Base-by-base conservation (phyloP, 176 grass and related monocot species). In the Oryza australiensis region DNA sequence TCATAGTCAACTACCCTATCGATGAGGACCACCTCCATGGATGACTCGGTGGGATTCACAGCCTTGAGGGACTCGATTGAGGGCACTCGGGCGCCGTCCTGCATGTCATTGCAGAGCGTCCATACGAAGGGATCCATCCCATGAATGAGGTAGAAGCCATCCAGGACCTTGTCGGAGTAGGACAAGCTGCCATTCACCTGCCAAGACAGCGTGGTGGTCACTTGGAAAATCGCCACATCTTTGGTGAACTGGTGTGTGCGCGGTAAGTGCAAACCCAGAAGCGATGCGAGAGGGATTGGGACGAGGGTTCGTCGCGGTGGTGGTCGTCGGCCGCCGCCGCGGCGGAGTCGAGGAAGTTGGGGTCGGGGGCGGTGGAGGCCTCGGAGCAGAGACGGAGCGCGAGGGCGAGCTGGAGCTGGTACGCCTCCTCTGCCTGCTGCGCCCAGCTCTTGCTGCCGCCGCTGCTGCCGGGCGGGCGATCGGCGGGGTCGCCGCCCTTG, bases 391-490 rank as follows among this genome's bases (percentile, higher is more conserved):
- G 94, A 16, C 94, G 94, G 42, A 97, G 85, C n/a, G 94, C 94
- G 63, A 97, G 80, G 22, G 89, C 91, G 20, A 97, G 91, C 79
- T 97, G 94, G 43, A 97, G 87, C 64, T 94, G 87, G 85, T 97
- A 97, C 3, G 89, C 83, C 87, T 97, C 94, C 89, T 97, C 91
- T 23, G 91, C 94, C 85, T 97, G 94, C 91, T 94, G 94, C 59
- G 94, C 94, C 94, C 91, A 97, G 82, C 91, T 97, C 87, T 86
- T 94, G 84, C n/a, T 5, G 84, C 78, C 48, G 75, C 70, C 5
- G 93, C 82, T 43, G 82, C 81, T 62, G 84, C 49, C 40, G 28
- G 26, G 42, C 27, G 65, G 15, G 18, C 26, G 73, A 79, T 64
- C 87, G 72, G 28, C 84, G 72, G 23, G 20, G 33, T 66, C 35